Base-by-base conservation (phyloP, 345 rosid species). In the Eucalyptus sp. region DNA sequence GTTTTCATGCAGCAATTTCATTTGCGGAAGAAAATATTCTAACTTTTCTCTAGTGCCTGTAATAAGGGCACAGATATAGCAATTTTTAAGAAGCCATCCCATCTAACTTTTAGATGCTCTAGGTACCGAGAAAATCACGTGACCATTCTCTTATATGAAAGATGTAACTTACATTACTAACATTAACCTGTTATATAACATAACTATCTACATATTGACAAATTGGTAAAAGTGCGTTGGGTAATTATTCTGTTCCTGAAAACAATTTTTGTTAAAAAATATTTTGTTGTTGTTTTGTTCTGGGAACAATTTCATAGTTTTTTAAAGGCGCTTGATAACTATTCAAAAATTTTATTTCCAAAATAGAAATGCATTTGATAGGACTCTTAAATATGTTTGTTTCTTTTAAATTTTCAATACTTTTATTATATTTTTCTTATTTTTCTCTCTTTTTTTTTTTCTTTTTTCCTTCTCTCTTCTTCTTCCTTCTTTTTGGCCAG, bases 191-290 rank as follows among this genome's bases (percentile, higher is more conserved):
- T 64, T 64, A 14, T 7, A n/a, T n/a, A 15, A 7, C 66, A 27
- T 60, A 3, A 12, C 68, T 7, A 12, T 60, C 15, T 7, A 27
- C 27, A 60, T 6, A 27, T 27, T 50, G 16, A 2, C 51, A 50
- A 50, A 50, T 50, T 13, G 51, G 6, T 50, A 50, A 50, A 6
- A 50, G 1, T 50, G 6, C 6, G 2, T 50, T 13, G 0, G 41
- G 5, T 41, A 41, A 41, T 41, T 1, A 49, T 49, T 49, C 2
- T 49, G 1, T 49, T 49, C 5, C 5, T 0, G 2, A 1, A 1
- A 49, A 13, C 13, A 49, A 49, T 49, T 4, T 13, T 49, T 49
- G 50, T 14, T 49, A 4, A 49, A 49, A n/a, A n/a, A n/a, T n/a
- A n/a, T 4, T 10, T 12, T 49, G 13, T 49, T 49, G 13, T 50